Conservation (phyloP, 495 filamentous ascomycete genomes). For the Trichoderma orchidacearum region DNA sequence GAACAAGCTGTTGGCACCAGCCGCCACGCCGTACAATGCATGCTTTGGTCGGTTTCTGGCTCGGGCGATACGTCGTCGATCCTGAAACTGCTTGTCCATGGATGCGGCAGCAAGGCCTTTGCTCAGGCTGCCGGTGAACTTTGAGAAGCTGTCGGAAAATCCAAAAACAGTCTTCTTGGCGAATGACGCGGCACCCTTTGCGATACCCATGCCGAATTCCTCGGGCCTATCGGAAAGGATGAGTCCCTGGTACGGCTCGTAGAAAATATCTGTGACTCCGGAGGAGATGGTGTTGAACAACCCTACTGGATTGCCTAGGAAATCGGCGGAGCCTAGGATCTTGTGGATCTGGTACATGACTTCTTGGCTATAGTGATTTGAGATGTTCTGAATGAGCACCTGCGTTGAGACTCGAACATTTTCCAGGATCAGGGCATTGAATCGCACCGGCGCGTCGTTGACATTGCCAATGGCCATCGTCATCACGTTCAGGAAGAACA, state of each 20-base stretch:
- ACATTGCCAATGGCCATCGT: slow-evolving; percentile 99
- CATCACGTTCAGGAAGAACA: slow-evolving; percentile 97
- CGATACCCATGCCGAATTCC: slow-evolving; percentile 86
- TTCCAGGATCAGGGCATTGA: slow-evolving; percentile 89
- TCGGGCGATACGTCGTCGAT: slow-evolving; percentile 83
- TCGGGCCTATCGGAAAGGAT: slow-evolving; percentile 93
- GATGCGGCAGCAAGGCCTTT: slow-evolving; percentile 91
- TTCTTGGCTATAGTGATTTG: slow-evolving; percentile 91
- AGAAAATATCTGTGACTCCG: slow-evolving; percentile 94
- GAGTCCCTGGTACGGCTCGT: slow-evolving; percentile 94
- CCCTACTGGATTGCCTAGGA: slow-evolving; percentile 95
- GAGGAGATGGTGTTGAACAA: slow-evolving; percentile 98
- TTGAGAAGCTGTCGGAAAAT: slow-evolving; percentile 89
- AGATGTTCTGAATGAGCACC: slow-evolving; percentile 69
- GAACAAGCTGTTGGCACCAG: slow-evolving; percentile 88
- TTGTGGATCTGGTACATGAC: slow-evolving; percentile 91
- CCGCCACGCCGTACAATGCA: slow-evolving; percentile 88
- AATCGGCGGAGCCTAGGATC: slow-evolving; percentile 91
- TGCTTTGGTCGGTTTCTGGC: slow-evolving; percentile 93
- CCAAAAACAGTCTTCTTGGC: slow-evolving; percentile 98
- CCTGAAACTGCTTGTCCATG: slow-evolving; percentile 96
- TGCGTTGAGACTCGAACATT: slow-evolving; percentile 86
- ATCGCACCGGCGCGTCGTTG: slow-evolving; percentile 86
- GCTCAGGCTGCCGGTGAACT: slow-evolving; percentile 90
- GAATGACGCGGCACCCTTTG: slow-evolving; percentile 91